Base-by-base conservation (phyloP, 495 filamentous ascomycete genomes). In the Trichoderma parareesei region DNA sequence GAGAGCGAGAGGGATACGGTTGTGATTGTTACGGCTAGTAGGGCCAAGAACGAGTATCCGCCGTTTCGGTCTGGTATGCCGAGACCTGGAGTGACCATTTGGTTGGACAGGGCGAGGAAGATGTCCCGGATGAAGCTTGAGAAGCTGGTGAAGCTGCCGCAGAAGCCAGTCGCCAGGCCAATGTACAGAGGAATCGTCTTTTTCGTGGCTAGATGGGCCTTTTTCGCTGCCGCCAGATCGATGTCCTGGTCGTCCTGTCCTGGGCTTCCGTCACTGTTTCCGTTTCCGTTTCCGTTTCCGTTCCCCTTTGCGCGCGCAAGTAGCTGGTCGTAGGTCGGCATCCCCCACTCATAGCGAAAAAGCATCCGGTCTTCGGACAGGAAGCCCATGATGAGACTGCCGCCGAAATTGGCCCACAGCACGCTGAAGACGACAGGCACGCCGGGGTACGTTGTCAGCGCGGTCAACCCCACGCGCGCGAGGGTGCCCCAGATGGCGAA, bases 341-440 rank as follows among this genome's bases (percentile, higher is more conserved):
- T 72, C 16, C 82, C 83, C 85, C 83, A 88, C 76, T 87, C 85
- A 66, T 84, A 77, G 64, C 82, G 81, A 75, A 96, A 96, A 37
- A 96, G 77, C 68, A 82, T 86, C 67, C 83, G 79, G 70, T 96
- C 92, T 76, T 97, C 90, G 27, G 83, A 74, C 14, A 98, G 77
- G 71, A 96, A 95, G 20, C 94, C 61, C 84, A 98, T 87, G 57
- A 97, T 65, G 0, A 96, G 68, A 64, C 87, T 87, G 10, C 94
- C 94, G n/a, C 76, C 83, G 66, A 97, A 88, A 69, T 98, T 97
- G 55, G 93, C 89, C 94, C 94, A 98, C 40, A 96, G 75, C 4
- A 91, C 87, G 49, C 85, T 78, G 41, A 88, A 91, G 4, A 86
- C 77, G 38, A 93, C 77, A 5, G 92, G 92, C 0, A 90, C 84